Evolutionary conservation across 75 land plant genomes (phyloP).

Genomic region (Isoetes taiwanensis): DNA sequence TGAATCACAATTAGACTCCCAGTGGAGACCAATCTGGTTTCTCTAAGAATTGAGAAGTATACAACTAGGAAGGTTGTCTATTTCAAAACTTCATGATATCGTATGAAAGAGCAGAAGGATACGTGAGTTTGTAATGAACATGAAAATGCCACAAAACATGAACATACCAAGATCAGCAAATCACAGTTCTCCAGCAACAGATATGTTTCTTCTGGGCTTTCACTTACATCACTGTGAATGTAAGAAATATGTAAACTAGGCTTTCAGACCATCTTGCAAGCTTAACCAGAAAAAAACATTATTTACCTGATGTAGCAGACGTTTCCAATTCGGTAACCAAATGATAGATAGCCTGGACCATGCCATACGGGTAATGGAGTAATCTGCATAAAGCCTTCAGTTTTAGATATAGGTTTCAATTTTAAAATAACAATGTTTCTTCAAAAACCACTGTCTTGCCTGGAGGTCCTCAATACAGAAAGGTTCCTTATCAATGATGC

Average conservation of each 20-base stretch:
- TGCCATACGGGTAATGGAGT: constrained; percentile 4
- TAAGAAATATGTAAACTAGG: too few species aligned
- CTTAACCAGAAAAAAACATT: too few species aligned
- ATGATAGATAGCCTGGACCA: background rate
- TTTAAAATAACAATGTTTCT: background rate
- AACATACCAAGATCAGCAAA: background rate
- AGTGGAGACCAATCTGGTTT: background rate
- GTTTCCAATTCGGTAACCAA: background rate
- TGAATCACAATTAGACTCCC: background rate
- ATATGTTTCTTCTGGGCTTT: constrained; percentile 5
- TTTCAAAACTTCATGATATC: too few species aligned
- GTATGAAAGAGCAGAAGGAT: background rate
- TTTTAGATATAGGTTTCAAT: background rate
- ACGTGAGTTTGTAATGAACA: background rate
- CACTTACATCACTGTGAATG: constrained; percentile 6
- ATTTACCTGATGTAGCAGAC: constrained; percentile 1
- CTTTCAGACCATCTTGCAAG: too few species aligned
- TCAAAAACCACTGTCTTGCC: background rate
- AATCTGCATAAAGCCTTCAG: background rate
- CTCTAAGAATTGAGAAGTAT: too few species aligned
- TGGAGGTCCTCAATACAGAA: background rate
- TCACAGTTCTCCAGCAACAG: background rate
- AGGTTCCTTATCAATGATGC: background rate
- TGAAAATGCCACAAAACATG: background rate
- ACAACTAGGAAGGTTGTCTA: too few species aligned